Base-by-base conservation (phyloP, 2,329 filamentous ascomycete genomes). In the Microsporum audouinii region DNA sequence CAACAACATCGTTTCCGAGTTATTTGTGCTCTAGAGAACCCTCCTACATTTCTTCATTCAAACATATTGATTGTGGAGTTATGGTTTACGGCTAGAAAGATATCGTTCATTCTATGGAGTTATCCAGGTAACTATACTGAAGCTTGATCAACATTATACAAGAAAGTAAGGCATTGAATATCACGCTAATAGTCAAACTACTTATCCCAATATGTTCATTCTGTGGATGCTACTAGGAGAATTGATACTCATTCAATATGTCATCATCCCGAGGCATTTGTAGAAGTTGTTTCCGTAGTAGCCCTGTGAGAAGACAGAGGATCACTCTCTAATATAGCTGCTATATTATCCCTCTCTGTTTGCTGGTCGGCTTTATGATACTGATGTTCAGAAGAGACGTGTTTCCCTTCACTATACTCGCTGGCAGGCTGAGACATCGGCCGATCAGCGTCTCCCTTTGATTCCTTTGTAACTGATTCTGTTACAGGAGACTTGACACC, bases 391-490 rank as follows among this genome's bases (percentile, higher is more conserved):
- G 5, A 3, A 39, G 38, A 10, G 38, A 12, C 8, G 8, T 39
- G 1, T 12, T 39, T 12, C 14, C 10, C 38, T 12, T 39, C 38
- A 12, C 38, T 12, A 39, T 1, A 3, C 38, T 39, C 38, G 8
- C 17, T 23, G 17, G 17, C 17, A 1, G 38, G 38, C 14, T 39
- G 38, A 14, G 45, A 31, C 45, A 12, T n/a, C 39, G 45, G 45
- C 7, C 23, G 45, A 49, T 49, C 45, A 49, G 31, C 45, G 12
- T 49, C 45, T 49, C 31, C 45, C 45, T 49, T 49, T 29, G 45
- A 3, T 14, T 49, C 7, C 23, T 29, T 31, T 12, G 31, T 36
- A 38, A n/a, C 71, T 2, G 63, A 64, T 36, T 69, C 47, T 12
- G 38, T 17, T 14, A 34, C 56, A 2, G 60, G 36, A 6, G n/a